phyloP scores from a whole-genome alignment of 176 grass and related monocot genomes.

The Oryza rufipogon region DNA sequence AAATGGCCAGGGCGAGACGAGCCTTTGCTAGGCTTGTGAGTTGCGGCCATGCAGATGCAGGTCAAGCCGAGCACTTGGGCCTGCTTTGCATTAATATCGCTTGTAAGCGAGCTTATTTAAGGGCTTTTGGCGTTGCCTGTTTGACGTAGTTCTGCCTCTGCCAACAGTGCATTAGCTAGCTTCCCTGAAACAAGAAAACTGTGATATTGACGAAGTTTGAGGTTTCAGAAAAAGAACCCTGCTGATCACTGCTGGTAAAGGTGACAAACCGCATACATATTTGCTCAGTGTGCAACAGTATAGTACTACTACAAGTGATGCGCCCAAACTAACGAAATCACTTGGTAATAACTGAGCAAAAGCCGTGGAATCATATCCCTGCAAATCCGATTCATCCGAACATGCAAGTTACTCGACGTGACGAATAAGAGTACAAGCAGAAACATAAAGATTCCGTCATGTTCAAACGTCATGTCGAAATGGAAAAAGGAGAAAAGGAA shows the following conservation, averaged over 20 bases:
- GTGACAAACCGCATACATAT: not conserved
- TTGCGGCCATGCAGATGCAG: conserved; percentile 26
- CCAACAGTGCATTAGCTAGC: not conserved
- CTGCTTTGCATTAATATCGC: conserved; percentile 20
- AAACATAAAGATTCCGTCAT: not conserved
- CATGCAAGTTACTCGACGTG: not conserved
- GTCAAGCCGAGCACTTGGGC: conserved; percentile 25
- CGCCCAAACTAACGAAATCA: not conserved
- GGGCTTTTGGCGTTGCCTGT: conserved; percentile 35
- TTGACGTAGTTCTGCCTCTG: conserved; percentile 30
- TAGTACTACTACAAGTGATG: not conserved
- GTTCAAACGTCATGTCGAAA: conserved; percentile 22
- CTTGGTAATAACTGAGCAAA: not conserved
- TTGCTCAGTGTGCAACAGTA: not conserved
- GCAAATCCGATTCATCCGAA: not conserved
- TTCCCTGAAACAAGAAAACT: not conserved
- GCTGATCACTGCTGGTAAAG: not conserved
- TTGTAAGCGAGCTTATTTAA: conserved; percentile 42
- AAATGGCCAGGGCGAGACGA: conserved; percentile 39
- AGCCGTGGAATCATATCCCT: not conserved
- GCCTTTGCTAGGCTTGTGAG: conserved; percentile 27
- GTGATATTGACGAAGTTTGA: not conserved
- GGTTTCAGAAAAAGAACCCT: not conserved
- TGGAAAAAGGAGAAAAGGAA: not conserved
- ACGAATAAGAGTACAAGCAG: not conserved